Percentiles rank a stretch among this genome's conserved stretches.
Conservation (phyloP, 176 grass and related monocot genomes). For the Otatea glauca region DNA sequence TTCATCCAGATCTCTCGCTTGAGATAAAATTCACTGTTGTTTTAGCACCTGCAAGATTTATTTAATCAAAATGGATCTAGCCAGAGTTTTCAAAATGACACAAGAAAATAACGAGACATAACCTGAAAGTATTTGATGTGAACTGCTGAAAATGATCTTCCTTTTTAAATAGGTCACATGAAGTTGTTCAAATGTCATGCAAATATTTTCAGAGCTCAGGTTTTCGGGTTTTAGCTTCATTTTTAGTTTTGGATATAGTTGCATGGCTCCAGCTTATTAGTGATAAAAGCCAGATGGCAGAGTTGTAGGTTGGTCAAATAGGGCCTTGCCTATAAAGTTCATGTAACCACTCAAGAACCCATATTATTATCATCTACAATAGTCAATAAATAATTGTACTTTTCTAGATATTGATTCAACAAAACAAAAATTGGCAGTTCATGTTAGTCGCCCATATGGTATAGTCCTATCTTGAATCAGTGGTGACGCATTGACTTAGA, state of each 20-base stretch:
- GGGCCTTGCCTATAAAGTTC: not conserved
- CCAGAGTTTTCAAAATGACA: not conserved
- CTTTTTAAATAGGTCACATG: not conserved
- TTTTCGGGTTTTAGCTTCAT: not conserved
- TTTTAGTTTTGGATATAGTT: not conserved
- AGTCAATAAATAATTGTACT: not conserved
- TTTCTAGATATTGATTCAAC: not conserved
- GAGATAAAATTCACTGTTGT: not conserved
- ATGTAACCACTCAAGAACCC: not conserved
- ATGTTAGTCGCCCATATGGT: not conserved
- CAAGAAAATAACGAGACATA: not conserved
- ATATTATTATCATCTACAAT: not conserved
- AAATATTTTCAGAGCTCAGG: not conserved
- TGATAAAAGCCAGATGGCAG: not conserved
- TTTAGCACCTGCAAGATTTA: constrained; percentile 20
- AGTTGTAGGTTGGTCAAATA: not conserved
- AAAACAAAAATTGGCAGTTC: not conserved
- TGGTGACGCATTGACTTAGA: not conserved
- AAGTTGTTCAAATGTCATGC: not conserved
- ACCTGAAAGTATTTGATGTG: not conserved
- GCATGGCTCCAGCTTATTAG: not conserved
- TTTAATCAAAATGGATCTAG: not conserved
- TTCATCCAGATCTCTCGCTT: not conserved
- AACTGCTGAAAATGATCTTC: not conserved
- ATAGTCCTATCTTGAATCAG: not conserved